Percentiles rank a stretch among this genome's conserved stretches.
These are phyloP conservation scores for Osmanthus fragrans DNA, from an alignment of 257 asterid genomes.

Conservation along the genomic window DNA sequence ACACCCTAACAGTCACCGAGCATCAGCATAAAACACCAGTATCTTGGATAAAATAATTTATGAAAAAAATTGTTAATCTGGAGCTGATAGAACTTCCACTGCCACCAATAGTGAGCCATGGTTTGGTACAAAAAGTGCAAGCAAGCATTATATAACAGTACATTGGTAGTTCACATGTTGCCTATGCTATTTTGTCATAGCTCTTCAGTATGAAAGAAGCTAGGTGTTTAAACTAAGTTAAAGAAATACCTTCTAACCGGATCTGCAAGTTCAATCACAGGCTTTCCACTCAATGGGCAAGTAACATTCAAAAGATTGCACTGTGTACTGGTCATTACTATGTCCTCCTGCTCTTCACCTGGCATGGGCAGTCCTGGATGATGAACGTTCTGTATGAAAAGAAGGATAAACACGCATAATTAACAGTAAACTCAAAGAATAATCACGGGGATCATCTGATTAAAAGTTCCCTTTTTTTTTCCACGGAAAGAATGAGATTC, in stretches of 20 bases:
- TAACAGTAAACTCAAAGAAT: not conserved
- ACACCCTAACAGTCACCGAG: not conserved
- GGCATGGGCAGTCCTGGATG: conserved; percentile 94
- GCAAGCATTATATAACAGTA: conserved; percentile 2
- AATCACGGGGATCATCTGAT: not conserved
- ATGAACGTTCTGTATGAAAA: conserved; percentile 75
- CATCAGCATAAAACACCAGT: not conserved
- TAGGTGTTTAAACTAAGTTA: conserved; percentile 4
- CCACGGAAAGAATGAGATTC: conserved; percentile 6
- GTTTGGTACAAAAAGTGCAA: not conserved
- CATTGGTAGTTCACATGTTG: not conserved
- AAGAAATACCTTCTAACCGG: conserved; percentile 78
- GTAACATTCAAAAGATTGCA: conserved; percentile 57
- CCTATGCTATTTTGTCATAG: not conserved
- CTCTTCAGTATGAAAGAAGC: conserved; percentile 11
- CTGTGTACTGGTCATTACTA: conserved; percentile 83
- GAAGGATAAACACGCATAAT: conserved; percentile 15
- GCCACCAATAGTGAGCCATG: not conserved
- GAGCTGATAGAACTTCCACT: not conserved
- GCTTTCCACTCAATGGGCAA: conserved; percentile 87
- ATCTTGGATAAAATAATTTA: not conserved
- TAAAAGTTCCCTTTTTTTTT: not conserved
- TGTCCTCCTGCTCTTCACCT: conserved; percentile 97
- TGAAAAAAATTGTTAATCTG: not conserved
- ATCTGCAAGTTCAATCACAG: conserved; percentile 65